Evolutionary conservation across 2,329 filamentous ascomycete genomes (phyloP).

Genomic region (Clarireedia sp.): DNA sequence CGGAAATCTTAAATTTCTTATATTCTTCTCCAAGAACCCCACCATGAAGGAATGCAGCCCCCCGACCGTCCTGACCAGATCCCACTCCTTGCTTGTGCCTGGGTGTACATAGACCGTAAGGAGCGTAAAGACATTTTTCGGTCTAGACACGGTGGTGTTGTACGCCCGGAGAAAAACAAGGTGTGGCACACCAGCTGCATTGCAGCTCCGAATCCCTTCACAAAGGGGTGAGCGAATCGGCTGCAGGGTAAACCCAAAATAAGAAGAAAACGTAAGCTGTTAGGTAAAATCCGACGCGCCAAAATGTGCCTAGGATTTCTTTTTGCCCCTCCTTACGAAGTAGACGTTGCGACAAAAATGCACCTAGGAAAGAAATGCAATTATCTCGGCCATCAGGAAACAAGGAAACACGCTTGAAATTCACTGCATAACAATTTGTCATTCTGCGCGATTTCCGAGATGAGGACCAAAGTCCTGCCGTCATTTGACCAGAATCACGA

Average conservation of each 20-base stretch:
- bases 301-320: neutral
- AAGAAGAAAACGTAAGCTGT: neutral
- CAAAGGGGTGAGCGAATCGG: neutral
- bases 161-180: neutral
- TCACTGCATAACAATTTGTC: too few species aligned
- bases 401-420: neutral
- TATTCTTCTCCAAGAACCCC: neutral
- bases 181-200: neutral
- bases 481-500: too few species aligned
- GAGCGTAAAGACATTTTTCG: neutral
- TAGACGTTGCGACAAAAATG: neutral
- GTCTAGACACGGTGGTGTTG: neutral
- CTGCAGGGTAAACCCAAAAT: neutral
- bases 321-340: neutral
- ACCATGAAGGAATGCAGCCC: neutral
- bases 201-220: neutral
- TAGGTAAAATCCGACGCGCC: neutral
- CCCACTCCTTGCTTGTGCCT: neutral
- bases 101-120: neutral
- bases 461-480: too few species aligned
- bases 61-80: neutral
- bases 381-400: neutral
- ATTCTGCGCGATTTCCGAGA: too few species aligned
- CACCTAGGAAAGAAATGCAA: neutral
- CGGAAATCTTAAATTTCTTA: neutral